Percentiles rank a stretch among this genome's conserved stretches.
These are phyloP conservation scores for Chaetomiaceae sp. DNA, from an alignment of 2,329 filamentous ascomycete species.

Conservation along the genomic window DNA sequence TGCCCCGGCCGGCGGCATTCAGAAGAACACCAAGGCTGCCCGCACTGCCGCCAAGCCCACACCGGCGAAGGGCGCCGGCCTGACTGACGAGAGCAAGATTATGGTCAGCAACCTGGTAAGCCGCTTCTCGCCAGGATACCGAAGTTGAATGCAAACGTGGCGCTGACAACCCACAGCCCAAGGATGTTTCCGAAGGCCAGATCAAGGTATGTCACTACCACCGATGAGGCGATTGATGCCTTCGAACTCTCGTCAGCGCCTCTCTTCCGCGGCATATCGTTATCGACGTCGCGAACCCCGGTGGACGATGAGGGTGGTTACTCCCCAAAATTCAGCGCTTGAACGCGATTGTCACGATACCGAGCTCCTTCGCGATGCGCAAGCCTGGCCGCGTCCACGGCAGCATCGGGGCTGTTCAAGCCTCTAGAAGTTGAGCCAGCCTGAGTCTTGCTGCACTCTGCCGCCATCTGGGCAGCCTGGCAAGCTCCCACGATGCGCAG, in stretches of 20 bases:
- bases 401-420: conserved; percentile 11
- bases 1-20: conserved; percentile 77
- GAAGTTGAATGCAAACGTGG: background rate
- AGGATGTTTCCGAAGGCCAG: conserved; percentile 92
- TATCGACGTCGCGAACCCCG: conserved; percentile 23
- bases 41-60: conserved; percentile 56
- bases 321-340: conserved; percentile 12
- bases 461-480: conserved; percentile 23
- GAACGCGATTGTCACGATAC: conserved; percentile 20
- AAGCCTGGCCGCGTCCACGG: conserved; percentile 1
- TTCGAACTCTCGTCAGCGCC: conserved; percentile 66
- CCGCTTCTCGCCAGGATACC: conserved; percentile 18
- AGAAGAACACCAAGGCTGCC: conserved; percentile 63
- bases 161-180: conserved; percentile 62
- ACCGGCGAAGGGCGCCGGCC: conserved; percentile 57
- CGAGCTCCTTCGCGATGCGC: conserved; percentile 22
- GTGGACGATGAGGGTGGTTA: conserved; percentile 19
- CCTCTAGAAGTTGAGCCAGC: conserved; percentile 23
- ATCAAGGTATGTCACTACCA: conserved; percentile 99
- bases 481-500: conserved; percentile 23
- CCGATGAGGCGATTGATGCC: conserved; percentile 66
- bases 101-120: conserved; percentile 97
- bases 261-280: conserved; percentile 31
- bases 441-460: conserved; percentile 17
- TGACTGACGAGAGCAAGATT: conserved; percentile 81